These are phyloP conservation scores for Pistacia atlantica DNA, from an alignment of 345 rosid species.

Conservation along the genomic window DNA sequence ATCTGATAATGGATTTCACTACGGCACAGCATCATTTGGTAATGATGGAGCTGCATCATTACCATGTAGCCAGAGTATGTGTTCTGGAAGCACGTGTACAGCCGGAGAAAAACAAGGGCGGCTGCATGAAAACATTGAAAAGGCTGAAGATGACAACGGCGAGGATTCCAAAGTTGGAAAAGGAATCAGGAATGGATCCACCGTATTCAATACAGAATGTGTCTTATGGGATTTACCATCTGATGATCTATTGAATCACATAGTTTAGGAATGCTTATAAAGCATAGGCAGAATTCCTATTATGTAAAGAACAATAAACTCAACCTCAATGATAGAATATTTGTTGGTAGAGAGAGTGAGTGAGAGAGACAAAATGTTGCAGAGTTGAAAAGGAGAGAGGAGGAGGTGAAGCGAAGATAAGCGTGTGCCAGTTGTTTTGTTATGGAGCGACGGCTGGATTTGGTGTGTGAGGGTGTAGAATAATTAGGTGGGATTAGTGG, in stretches of 20 bases:
- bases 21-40: slow-evolving; percentile 43
- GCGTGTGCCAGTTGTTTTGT: background rate
- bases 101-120: slow-evolving; percentile 44
- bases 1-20: slow-evolving; percentile 37
- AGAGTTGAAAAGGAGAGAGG: background rate
- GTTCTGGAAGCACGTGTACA: slow-evolving; percentile 55
- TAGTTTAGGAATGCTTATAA: slow-evolving; percentile 34
- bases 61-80: slow-evolving; percentile 59
- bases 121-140: slow-evolving; percentile 37
- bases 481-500: background rate
- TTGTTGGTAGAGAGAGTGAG: no score
- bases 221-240: slow-evolving; percentile 88
- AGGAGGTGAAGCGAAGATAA: background rate
- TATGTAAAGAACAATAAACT: slow-evolving; percentile 27
- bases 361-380: background rate
- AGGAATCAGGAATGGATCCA: slow-evolving; percentile 43
- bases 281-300: slow-evolving; percentile 8
- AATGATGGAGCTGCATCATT: slow-evolving; percentile 52
- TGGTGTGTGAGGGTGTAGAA: background rate
- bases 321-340: slow-evolving; percentile 3
- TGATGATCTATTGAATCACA: slow-evolving; percentile 70
- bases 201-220: slow-evolving; percentile 68
- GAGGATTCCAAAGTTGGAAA: slow-evolving; percentile 54
- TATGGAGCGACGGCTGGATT: background rate
- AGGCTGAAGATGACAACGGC: slow-evolving; percentile 44